Conservation (phyloP, 768 basidiomycete species). For the Mycena floridula region DNA sequence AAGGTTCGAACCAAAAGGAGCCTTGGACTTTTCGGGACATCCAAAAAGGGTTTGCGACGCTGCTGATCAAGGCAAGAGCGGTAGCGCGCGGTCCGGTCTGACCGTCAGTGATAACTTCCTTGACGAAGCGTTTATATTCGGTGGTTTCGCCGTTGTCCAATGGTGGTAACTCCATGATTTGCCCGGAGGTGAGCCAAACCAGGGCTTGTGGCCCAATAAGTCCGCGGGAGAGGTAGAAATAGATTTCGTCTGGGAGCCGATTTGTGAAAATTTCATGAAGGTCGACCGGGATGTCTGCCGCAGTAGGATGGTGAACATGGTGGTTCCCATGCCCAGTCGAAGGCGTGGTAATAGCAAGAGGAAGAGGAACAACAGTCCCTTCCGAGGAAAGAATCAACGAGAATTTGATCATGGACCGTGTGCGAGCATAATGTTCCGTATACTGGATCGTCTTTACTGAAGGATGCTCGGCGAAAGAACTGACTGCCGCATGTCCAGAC, state of each 20-base stretch:
- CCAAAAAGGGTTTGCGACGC: constrained; percentile 80
- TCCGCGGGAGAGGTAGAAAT: constrained; percentile 93
- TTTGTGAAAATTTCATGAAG: constrained; percentile 93
- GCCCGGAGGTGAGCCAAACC: constrained; percentile 90
- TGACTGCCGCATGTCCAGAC: constrained; percentile 75
- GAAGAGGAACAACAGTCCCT: constrained; percentile 73
- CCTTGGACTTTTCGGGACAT: constrained; percentile 64
- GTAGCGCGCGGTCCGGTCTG: constrained; percentile 91
- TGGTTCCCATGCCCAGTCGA: constrained; percentile 47
- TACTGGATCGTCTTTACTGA: constrained; percentile 78
- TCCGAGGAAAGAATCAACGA: constrained; percentile 88
- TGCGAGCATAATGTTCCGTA: constrained; percentile 80
- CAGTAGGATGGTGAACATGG: constrained; percentile 64
- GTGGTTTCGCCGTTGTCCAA: constrained; percentile 93
- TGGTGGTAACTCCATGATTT: constrained; percentile 80
- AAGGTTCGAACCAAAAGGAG: constrained; percentile 71
- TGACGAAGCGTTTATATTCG: constrained; percentile 91
- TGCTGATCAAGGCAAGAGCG: constrained; percentile 80
- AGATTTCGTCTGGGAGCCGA: constrained; percentile 92
- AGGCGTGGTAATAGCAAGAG: constrained; percentile 55
- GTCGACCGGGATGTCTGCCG: constrained; percentile 85
- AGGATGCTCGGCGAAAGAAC: constrained; percentile 74
- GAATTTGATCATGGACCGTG: constrained; percentile 88
- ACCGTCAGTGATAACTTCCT: constrained; percentile 94
- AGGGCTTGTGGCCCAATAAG: constrained; percentile 84